Base-by-base conservation (phyloP, 257 asterid genomes). In the Forsythia viridissima region DNA sequence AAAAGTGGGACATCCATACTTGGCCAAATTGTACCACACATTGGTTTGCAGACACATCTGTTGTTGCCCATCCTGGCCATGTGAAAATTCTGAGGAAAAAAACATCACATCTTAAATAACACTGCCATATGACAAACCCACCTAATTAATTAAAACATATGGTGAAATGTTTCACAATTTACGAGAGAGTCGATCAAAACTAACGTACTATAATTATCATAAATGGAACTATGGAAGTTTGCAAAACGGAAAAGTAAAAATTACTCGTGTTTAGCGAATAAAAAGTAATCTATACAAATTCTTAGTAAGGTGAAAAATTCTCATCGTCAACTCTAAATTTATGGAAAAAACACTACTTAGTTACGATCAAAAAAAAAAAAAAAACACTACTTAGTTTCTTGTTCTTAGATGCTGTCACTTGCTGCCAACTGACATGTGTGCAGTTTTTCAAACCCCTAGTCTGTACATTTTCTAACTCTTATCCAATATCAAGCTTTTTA, bases 61-160 rank as follows among this genome's bases (percentile, higher is more conserved):
- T 38, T 42, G 39, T 51, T 84, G 79, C 85, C 88, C 91, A 79
- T 81, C 81, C 82, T 76, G 72, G 68, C 93, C 97, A 92, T 87
- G 97, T 92, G 97, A 79, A 75, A 36, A 44, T 68, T 65, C 46
- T 72, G 87, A 82, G 80, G 71, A 75, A 74, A 74, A 24, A 61
- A 77, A 18, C 21, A 69, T 4, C 48, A 15, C 24, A 5, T 68
- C 72, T 34, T 76, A 57, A 52, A 15, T 46, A 39, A 61, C 69
- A 8, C 36, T 20, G 37, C 69, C 37, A 61, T 12, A 21, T 21
- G 37, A 61, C 46, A 40, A 77, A 39, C 8, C 52, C 71, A 75
- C 52, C 34, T 52, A 21, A 30, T 4, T 71, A 46, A 76, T 59
- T 66, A 63, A 57, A 55, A 55, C 21, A 78, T 67, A 8, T 51